phyloP scores from a whole-genome alignment of 202 grass and related monocot species.

The Schoenoplectus triqueter region DNA sequence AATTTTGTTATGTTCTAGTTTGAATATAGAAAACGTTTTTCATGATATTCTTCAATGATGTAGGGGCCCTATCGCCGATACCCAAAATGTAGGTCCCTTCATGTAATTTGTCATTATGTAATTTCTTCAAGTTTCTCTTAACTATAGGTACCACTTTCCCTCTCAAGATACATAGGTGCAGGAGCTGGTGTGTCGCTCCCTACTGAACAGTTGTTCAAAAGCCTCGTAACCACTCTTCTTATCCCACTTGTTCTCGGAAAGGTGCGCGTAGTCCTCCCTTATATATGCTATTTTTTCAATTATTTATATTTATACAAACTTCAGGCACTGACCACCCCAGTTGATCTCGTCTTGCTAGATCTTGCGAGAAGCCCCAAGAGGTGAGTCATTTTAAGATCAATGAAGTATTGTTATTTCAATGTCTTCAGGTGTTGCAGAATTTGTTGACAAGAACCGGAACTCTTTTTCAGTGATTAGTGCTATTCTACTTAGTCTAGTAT shows the following conservation, averaged over 20 bases:
- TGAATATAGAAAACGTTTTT: background rate
- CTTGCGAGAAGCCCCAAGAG: constrained; percentile 68
- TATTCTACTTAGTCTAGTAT: constrained; percentile 85
- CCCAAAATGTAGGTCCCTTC: constrained; percentile 24
- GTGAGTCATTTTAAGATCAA: constrained; percentile 40
- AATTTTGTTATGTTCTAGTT: background rate
- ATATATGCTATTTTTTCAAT: constrained; percentile 29
- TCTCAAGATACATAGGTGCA: constrained; percentile 73
- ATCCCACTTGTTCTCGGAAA: constrained; percentile 78
- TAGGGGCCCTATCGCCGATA: background rate
- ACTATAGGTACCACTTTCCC: constrained; percentile 76
- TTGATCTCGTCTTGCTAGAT: constrained; percentile 57
- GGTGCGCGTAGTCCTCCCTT: constrained; percentile 47
- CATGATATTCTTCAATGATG: background rate
- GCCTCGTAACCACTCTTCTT: constrained; percentile 74
- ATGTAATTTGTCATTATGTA: constrained; percentile 27
- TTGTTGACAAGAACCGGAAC: constrained; percentile 70
- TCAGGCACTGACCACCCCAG: background rate
- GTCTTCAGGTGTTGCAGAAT: constrained; percentile 70
- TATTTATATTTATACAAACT: background rate
- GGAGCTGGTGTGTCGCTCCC: constrained; percentile 75
- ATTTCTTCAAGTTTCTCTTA: background rate
- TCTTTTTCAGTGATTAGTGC: constrained; percentile 82
- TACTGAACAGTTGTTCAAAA: constrained; percentile 75
- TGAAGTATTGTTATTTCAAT: constrained; percentile 31